Percentiles rank a stretch among this genome's conserved stretches.
Evolutionary conservation across 768 basidiomycete species (phyloP).

Genomic region (Neoboletus brunneissimus): DNA sequence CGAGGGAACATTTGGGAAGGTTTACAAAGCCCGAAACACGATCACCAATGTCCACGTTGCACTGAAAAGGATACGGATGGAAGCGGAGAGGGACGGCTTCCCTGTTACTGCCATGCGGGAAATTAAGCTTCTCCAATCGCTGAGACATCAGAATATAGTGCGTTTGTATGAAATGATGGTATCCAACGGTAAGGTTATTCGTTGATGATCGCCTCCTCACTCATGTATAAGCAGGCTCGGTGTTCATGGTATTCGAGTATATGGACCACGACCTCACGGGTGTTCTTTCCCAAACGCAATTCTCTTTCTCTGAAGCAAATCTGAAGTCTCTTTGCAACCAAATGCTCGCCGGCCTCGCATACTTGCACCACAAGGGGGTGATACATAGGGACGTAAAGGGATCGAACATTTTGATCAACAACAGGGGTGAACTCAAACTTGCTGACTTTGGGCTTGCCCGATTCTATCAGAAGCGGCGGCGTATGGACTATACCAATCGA

Average conservation of each 20-base stretch:
- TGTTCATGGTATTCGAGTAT: constrained; percentile 99
- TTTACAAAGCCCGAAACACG: constrained; percentile 90
- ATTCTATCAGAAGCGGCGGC: constrained; percentile 88
- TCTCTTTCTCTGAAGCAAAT: constrained; percentile 80
- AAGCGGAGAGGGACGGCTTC: constrained; percentile 95
- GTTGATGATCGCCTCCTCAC: background rate
- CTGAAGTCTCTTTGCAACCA: constrained; percentile 94
- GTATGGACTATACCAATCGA: constrained; percentile 96
- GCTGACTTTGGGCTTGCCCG: constrained; percentile 97
- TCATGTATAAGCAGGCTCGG: constrained; percentile 60
- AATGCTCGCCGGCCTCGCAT: constrained; percentile 92
- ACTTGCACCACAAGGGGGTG: constrained; percentile 93
- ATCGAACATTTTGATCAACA: constrained; percentile 94
- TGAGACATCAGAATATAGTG: constrained; percentile 88
- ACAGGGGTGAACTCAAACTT: constrained; percentile 89
- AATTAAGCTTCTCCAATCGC: constrained; percentile 92
- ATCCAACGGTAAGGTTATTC: constrained; percentile 67
- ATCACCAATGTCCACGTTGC: constrained; percentile 79
- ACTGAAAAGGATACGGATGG: constrained; percentile 96
- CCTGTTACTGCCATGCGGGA: constrained; percentile 99
- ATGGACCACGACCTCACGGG: constrained; percentile 99
- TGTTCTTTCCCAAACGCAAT: constrained; percentile 85
- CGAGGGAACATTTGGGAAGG: constrained; percentile 98
- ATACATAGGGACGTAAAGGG: constrained; percentile 99
- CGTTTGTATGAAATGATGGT: constrained; percentile 98